phyloP scores from a whole-genome alignment of 2,329 filamentous ascomycete genomes.

The Metarhizium brunneum region DNA sequence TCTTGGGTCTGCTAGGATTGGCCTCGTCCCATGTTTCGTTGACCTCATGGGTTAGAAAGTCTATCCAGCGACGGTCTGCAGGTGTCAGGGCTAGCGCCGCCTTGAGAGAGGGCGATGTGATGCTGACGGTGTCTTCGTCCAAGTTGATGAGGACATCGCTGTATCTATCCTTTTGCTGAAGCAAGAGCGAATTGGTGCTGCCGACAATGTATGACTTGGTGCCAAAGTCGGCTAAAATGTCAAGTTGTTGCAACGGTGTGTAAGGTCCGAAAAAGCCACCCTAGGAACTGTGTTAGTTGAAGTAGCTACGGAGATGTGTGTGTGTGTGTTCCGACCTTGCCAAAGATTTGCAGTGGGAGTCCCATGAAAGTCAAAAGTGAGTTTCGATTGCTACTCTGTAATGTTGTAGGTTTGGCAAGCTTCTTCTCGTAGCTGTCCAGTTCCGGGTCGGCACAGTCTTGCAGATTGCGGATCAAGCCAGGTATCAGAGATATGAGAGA shows the following conservation, averaged over 20 bases:
- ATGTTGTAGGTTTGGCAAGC: constrained; percentile 67
- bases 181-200: constrained; percentile 86
- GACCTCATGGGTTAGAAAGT: constrained; percentile 85
- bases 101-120: constrained; percentile 71
- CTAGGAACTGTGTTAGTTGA: constrained; percentile 28
- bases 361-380: constrained; percentile 93
- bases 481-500: constrained; percentile 92
- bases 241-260: constrained; percentile 89
- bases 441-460: constrained; percentile 92
- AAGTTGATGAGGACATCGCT: constrained; percentile 95
- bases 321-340: constrained; percentile 50
- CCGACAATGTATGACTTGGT: constrained; percentile 98
- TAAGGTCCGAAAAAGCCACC: constrained; percentile 95
- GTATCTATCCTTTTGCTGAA: constrained; percentile 92
- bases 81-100: constrained; percentile 68
- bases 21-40: constrained; percentile 94
- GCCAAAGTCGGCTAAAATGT: constrained; percentile 83
- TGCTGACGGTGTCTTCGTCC: constrained; percentile 77
- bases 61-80: constrained; percentile 91
- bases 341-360: constrained; percentile 87
- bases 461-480: constrained; percentile 79
- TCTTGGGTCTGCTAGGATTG: constrained; percentile 84
- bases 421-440: constrained; percentile 74
- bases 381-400: constrained; percentile 83
- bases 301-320: background rate